phyloP scores from a whole-genome alignment of 371 early-diverging fungal genomes.

The Apophysomyces variabilis region DNA sequence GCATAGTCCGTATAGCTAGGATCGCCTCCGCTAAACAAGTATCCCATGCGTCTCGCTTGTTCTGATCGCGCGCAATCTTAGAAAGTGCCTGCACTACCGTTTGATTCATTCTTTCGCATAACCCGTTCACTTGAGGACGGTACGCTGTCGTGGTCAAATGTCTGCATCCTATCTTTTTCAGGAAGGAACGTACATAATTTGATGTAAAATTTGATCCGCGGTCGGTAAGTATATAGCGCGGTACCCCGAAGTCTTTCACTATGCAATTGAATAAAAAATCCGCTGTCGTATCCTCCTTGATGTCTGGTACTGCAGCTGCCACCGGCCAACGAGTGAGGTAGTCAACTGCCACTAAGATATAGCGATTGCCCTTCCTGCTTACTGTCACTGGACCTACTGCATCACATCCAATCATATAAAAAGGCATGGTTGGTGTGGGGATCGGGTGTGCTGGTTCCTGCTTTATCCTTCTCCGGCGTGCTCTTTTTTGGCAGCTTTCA shows the following conservation, averaged over 20 bases:
- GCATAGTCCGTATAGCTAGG: conserved; percentile 18
- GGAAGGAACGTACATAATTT: conserved; percentile 1
- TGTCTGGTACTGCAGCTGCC: conserved; percentile 20
- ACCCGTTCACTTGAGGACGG: conserved; percentile 36
- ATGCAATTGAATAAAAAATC: conserved; percentile 22
- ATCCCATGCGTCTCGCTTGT: conserved; percentile 16
- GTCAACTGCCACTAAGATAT: conserved; percentile 28
- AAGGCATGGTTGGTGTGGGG: conserved; percentile 12
- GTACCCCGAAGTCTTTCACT: conserved; percentile 19
- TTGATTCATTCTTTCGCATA: conserved; percentile 41
- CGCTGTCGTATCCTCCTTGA: conserved; percentile 24
- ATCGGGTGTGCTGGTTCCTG: conserved; percentile 11
- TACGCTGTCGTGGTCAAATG: conserved; percentile 28
- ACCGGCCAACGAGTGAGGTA: conserved; percentile 30
- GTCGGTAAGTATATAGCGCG: conserved; percentile 22
- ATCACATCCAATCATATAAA: conserved; percentile 24
- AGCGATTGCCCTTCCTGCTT: conserved; percentile 17
- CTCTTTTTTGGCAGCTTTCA: conserved; percentile 16
- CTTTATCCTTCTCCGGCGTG: not conserved
- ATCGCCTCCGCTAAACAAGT: conserved; percentile 15
- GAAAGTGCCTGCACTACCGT: conserved; percentile 17
- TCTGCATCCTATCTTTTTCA: conserved; percentile 19
- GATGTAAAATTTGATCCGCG: conserved; percentile 30
- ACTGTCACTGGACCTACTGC: conserved; percentile 27
- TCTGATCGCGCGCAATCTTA: conserved; percentile 17